These are phyloP conservation scores for Baorangia bicolor DNA, from an alignment of 768 basidiomycete genomes.

Conservation along the genomic window DNA sequence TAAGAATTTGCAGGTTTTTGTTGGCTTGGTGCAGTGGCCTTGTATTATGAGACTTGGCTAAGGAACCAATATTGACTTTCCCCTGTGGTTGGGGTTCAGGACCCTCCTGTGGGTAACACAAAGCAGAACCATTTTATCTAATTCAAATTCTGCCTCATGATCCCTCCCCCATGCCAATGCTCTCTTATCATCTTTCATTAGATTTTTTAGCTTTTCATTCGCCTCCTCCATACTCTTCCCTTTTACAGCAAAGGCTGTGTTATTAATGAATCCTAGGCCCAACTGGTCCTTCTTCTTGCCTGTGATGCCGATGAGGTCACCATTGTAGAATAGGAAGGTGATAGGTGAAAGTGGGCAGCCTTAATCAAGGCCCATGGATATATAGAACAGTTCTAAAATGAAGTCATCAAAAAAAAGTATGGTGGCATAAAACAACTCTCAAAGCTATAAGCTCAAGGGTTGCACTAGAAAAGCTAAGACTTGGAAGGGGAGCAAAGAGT, in stretches of 20 bases:
- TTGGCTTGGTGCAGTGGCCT: too few relatives aligned
- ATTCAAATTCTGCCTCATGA: neutral
- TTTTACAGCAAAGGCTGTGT: neutral
- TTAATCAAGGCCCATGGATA: constrained; percentile 29
- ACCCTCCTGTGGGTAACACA: too few relatives aligned
- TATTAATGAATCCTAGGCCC: constrained; percentile 3
- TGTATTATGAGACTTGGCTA: too few relatives aligned
- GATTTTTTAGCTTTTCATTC: neutral
- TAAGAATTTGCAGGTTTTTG: too few relatives aligned
- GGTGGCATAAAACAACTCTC: too few relatives aligned
- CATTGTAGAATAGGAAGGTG: constrained; percentile 31
- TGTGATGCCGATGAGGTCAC: constrained; percentile 12
- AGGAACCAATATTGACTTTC: too few relatives aligned
- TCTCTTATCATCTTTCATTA: neutral
- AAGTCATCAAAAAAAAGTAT: constrained; percentile 27
- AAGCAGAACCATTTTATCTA: neutral
- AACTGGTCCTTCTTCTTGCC: neutral
- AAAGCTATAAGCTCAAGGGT: too few relatives aligned
- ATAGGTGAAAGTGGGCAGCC: constrained; percentile 32
- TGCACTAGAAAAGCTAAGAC: too few relatives aligned
- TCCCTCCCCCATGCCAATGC: neutral
- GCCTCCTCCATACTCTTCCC: neutral
- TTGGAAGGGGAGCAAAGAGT: too few relatives aligned
- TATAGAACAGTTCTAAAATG: constrained; percentile 11
- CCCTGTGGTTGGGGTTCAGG: too few relatives aligned